Evolutionary conservation across 2,329 filamentous ascomycete species (phyloP).

Genomic region (Colletotrichum lentis): DNA sequence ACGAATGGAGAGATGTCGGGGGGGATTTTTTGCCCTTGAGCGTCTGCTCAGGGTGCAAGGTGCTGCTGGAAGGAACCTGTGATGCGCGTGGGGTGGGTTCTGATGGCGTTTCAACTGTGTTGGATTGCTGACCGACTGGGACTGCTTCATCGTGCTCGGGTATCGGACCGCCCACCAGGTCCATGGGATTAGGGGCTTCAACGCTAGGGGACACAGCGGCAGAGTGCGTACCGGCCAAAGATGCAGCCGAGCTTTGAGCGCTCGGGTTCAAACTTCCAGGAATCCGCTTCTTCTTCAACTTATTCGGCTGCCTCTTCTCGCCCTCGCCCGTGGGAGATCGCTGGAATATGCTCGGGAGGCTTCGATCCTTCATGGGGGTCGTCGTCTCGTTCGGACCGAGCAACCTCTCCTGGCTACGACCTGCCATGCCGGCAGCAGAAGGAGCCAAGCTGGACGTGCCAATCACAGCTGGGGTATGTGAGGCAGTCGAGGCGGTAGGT

Average conservation of each 20-base stretch:
- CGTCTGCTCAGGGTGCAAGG: constrained; percentile 55
- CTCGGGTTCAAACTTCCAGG: constrained; percentile 82
- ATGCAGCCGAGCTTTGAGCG: constrained; percentile 88
- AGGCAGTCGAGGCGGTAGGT: constrained; percentile 40
- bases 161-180: constrained; percentile 43
- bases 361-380: constrained; percentile 72
- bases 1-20: constrained; percentile 78
- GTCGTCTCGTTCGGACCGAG: constrained; percentile 54
- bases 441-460: constrained; percentile 43
- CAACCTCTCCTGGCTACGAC: constrained; percentile 60
- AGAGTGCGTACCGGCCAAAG: constrained; percentile 61
- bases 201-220: constrained; percentile 56
- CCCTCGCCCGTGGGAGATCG: constrained; percentile 68
- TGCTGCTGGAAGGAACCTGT: constrained; percentile 54
- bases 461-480: constrained; percentile 42
- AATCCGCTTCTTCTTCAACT: constrained; percentile 85
- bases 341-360: constrained; percentile 74
- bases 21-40: constrained; percentile 76
- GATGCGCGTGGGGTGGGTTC: constrained; percentile 58
- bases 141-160: constrained; percentile 35
- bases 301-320: constrained; percentile 81
- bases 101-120: constrained; percentile 44
- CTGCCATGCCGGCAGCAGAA: constrained; percentile 46
- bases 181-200: constrained; percentile 59
- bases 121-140: constrained; percentile 14